Evolutionary conservation across 257 asterid genomes (phyloP), one percentile per base, ranked within the genome.

Genomic region (Nicotiana noctiflora): DNA sequence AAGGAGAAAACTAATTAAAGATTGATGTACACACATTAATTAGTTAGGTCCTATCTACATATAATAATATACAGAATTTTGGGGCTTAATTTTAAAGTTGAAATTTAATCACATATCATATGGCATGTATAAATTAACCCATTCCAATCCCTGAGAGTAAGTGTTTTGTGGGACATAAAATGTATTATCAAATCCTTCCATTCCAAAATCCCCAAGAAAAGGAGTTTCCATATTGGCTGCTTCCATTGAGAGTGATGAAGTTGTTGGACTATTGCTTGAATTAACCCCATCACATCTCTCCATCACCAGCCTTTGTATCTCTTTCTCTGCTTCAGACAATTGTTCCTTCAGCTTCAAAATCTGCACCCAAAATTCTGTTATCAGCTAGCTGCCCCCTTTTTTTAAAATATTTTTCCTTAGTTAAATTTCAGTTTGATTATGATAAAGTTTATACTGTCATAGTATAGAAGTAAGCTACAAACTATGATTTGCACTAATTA

Each of bases 341-440:
- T 90, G 93, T 34, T 90, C 92, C 72, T 85, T 91, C 21, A 91
- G 83, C 87, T 89, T 88, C 74, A 90, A 15, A 7, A 92, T 82
- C 90, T 87, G 27, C 1, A 63, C 25, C 62, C 1, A 57, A 10
- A 5, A 7, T 19, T 37, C 46, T 37, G 2, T 37, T n/a, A n/a
- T 37, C 46, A 37, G 10, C 46, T 37, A 37, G 46, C 46, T 37
- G 44, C 44, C 44, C 44, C 2, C 44, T 37, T 32, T 0, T 5
- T 0, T 1, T 1, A 27, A 32, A 0, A 32, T 5, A 37, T 37
- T 6, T 37, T 37, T 6, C 9, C 44, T 37, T 37, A 34, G 44
- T 34, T 34, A 34, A 34, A 34, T 37, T 37, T 37, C 44, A 37
- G 9, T 37, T 37, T 37, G 44, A 37, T 37, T 37, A 37, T 37